These are phyloP conservation scores for Candida ortonii DNA, from an alignment of 805 yeast species.

Conservation along the genomic window DNA sequence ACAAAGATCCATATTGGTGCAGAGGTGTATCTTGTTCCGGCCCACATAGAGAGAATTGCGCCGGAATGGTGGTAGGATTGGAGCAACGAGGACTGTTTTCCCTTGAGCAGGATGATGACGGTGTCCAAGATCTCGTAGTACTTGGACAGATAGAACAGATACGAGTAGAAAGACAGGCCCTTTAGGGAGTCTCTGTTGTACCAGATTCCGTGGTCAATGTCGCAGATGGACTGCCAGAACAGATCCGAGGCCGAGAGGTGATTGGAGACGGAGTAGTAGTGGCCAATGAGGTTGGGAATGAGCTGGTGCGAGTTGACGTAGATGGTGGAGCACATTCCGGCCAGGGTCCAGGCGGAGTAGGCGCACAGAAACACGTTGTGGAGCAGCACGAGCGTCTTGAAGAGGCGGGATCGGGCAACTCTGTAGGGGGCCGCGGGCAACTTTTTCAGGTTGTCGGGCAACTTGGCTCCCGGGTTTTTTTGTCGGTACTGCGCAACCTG, in stretches of 20 bases:
- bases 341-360: conserved; percentile 69
- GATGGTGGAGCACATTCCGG: conserved; percentile 60
- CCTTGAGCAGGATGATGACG: conserved; percentile 61
- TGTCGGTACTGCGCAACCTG: conserved; percentile 37
- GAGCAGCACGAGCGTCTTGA: conserved; percentile 53
- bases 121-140: conserved; percentile 73
- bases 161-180: conserved; percentile 57
- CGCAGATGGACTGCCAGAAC: conserved; percentile 63
- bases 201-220: conserved; percentile 59
- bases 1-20: conserved; percentile 83
- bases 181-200: conserved; percentile 29
- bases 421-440: conserved; percentile 53
- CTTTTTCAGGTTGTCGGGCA: conserved; percentile 30
- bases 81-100: conserved; percentile 60
- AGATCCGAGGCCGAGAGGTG: conserved; percentile 33
- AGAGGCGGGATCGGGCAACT: conserved; percentile 42
- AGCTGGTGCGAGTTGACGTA: conserved; percentile 36
- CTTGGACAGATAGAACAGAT: conserved; percentile 66
- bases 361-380: conserved; percentile 61
- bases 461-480: conserved; percentile 26
- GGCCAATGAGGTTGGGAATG: conserved; percentile 30
- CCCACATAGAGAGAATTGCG: conserved; percentile 81
- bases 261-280: conserved; percentile 15
- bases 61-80: conserved; percentile 80
- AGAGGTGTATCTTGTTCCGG: conserved; percentile 64